phyloP scores from a whole-genome alignment of 202 grass and related monocot species.

The Schoenoplectus triqueter region DNA sequence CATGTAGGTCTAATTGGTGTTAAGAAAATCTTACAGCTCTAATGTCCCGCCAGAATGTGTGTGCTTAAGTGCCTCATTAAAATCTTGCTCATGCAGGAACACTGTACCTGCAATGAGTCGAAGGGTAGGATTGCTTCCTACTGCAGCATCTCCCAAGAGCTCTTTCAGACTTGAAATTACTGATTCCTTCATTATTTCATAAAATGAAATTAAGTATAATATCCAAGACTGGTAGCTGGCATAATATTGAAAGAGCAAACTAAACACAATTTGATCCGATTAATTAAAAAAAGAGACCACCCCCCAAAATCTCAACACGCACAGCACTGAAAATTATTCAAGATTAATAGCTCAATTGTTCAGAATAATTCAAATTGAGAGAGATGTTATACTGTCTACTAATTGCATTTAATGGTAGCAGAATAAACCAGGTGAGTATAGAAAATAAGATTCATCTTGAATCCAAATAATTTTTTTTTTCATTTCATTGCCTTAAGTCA shows the following conservation, averaged over 20 bases:
- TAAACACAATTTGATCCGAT: neutral
- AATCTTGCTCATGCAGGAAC: conserved; percentile 88
- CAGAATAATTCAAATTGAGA: too few relatives aligned
- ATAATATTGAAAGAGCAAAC: neutral
- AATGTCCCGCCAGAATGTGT: conserved; percentile 67
- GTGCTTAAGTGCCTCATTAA: conserved; percentile 79
- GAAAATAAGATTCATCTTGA: neutral
- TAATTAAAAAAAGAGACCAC: neutral
- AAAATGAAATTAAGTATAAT: neutral
- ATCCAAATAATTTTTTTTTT: neutral
- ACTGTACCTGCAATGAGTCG: conserved; percentile 82
- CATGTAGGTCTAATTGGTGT: neutral
- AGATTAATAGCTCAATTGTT: too few relatives aligned
- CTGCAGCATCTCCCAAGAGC: conserved; percentile 63
- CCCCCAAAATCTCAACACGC: too few relatives aligned
- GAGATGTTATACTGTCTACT: too few relatives aligned
- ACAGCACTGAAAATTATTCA: too few relatives aligned
- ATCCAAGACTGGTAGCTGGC: neutral
- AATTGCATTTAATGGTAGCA: neutral
- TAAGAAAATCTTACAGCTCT: conserved; percentile 55
- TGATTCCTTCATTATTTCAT: conserved; percentile 49
- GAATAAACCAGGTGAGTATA: neutral
- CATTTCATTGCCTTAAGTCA: neutral
- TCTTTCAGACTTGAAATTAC: conserved; percentile 57
- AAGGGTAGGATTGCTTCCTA: conserved; percentile 63